phyloP scores from a whole-genome alignment of 202 grass and related monocot species.

The Panicum virgatum region DNA sequence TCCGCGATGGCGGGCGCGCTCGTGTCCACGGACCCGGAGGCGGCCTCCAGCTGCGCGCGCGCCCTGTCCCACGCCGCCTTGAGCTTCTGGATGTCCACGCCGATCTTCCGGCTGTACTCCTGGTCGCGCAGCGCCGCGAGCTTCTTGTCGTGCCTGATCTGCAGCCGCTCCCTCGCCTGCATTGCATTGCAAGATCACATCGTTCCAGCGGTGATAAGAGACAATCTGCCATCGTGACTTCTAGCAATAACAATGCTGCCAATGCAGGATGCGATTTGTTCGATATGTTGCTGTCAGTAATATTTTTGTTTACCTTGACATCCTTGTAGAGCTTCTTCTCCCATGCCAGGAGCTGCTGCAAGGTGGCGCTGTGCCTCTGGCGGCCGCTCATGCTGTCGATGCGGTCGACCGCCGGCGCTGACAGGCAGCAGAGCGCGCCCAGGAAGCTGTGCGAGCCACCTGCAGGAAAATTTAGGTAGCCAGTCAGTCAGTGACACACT shows the following conservation, averaged over 20 bases:
- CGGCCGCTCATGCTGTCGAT: constrained; percentile 35
- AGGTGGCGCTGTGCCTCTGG: constrained; percentile 55
- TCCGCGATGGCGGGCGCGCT: constrained; percentile 40
- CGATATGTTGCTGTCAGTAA: background rate
- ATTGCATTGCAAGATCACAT: constrained; percentile 37
- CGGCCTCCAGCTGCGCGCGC: constrained; percentile 40
- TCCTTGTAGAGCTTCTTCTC: constrained; percentile 91
- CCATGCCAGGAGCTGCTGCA: constrained; percentile 79
- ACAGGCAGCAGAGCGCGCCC: constrained; percentile 56
- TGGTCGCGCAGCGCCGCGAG: constrained; percentile 35
- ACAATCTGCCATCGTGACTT: background rate
- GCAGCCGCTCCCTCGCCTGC: constrained; percentile 61
- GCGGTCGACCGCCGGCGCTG: constrained; percentile 49
- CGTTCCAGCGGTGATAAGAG: background rate
- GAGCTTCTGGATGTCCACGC: constrained; percentile 55
- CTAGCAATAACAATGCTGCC: background rate
- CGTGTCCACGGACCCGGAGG: constrained; percentile 35
- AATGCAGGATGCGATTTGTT: background rate
- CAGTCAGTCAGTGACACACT: background rate
- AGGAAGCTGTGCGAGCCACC: constrained; percentile 58
- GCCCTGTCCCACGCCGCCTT: constrained; percentile 57
- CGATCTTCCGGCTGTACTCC: constrained; percentile 55
- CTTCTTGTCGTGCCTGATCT: constrained; percentile 70
- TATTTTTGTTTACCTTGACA: constrained; percentile 58
- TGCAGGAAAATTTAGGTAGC: constrained; percentile 20